Percentiles rank a stretch among this genome's conserved stretches.
phyloP scores from a whole-genome alignment of 495 filamentous ascomycete genomes.

The Penicillium atrosanguineum region DNA sequence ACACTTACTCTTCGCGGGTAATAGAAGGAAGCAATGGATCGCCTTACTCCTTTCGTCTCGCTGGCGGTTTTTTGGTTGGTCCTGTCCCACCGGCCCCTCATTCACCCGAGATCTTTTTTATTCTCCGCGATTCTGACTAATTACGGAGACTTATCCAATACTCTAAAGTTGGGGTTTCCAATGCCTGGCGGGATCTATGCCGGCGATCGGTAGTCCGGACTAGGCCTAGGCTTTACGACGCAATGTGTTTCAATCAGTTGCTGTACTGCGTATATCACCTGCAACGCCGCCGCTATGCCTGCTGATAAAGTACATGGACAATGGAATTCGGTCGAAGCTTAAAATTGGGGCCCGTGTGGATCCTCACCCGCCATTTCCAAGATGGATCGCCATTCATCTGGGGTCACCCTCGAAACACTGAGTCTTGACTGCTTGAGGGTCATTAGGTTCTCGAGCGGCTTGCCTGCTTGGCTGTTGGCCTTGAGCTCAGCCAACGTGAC shows the following conservation, averaged over 20 bases:
- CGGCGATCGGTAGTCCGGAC: background rate
- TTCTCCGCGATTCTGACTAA: background rate
- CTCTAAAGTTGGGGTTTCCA: background rate
- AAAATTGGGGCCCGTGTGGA: slow-evolving; percentile 1
- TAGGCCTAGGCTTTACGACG: background rate
- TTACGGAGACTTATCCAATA: background rate
- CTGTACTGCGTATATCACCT: background rate
- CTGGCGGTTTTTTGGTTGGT: slow-evolving; percentile 12
- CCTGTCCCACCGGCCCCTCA: slow-evolving; percentile 3
- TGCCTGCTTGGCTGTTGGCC: slow-evolving; percentile 52
- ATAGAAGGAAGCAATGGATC: slow-evolving; percentile 8
- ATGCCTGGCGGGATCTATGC: background rate
- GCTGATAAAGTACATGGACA: background rate
- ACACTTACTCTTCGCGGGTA: slow-evolving; percentile 34
- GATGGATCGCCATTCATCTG: slow-evolving; percentile 78
- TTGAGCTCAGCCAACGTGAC: slow-evolving; percentile 75
- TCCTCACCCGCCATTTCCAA: slow-evolving; percentile 43
- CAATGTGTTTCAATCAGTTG: background rate
- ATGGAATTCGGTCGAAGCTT: background rate
- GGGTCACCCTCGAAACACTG: slow-evolving; percentile 77
- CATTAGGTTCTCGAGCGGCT: slow-evolving; percentile 75
- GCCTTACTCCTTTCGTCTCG: slow-evolving; percentile 3
- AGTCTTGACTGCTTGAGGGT: slow-evolving; percentile 74
- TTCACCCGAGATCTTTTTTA: slow-evolving; percentile 10
- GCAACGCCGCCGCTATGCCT: background rate